Evolutionary conservation across 176 grass and related monocot species (phyloP).

Genomic region (Juncus effusus): DNA sequence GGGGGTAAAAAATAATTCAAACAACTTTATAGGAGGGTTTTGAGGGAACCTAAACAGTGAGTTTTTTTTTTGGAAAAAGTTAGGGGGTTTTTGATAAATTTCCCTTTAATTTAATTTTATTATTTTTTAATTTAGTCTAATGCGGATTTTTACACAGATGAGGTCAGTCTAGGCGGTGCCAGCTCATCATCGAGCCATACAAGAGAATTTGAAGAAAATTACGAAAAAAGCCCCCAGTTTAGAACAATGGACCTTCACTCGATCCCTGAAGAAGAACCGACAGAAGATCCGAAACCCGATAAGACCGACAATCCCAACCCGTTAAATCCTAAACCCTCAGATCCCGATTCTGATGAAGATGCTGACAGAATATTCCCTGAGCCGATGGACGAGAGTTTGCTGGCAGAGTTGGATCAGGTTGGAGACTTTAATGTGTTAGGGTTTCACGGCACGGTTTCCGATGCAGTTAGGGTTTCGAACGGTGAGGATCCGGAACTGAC

Average conservation of each 20-base stretch:
- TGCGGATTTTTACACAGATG: constrained; percentile 37
- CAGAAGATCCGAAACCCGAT: constrained; percentile 33
- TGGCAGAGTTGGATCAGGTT: constrained; percentile 56
- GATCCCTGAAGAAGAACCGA: constrained; percentile 57
- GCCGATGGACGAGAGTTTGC: constrained; percentile 70
- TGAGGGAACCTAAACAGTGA: no score
- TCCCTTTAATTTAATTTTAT: no score
- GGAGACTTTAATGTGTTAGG: constrained; percentile 50
- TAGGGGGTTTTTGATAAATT: no score
- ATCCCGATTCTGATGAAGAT: constrained; percentile 70
- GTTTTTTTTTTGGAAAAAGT: no score
- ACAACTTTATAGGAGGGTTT: no score
- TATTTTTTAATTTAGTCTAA: neutral
- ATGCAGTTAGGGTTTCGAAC: constrained; percentile 37
- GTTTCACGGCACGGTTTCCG: constrained; percentile 18
- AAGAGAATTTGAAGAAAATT: constrained; percentile 27
- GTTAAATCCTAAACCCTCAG: constrained; percentile 32
- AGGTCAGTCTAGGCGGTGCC: constrained; percentile 30
- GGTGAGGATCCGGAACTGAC: constrained; percentile 59
- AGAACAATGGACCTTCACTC: constrained; percentile 55
- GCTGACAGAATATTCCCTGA: constrained; percentile 65
- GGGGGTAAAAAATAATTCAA: no score
- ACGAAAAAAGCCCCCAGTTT: neutral
- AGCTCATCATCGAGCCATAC: constrained; percentile 33
- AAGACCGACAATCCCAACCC: constrained; percentile 22